Conservation (phyloP, 495 filamentous ascomycete genomes). For the Xylaria palmicola region DNA sequence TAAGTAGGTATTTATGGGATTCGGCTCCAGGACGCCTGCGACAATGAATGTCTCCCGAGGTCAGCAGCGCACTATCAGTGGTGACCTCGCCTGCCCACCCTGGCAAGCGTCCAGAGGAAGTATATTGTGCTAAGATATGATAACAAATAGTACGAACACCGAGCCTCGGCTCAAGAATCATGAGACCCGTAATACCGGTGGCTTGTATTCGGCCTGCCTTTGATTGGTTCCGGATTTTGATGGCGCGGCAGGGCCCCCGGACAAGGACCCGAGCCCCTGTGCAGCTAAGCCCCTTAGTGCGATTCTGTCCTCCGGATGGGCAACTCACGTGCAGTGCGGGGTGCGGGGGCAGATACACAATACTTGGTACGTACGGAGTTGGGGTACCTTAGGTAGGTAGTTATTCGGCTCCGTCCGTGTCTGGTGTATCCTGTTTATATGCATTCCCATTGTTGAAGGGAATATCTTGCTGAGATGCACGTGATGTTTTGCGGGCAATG, state of each 20-base stretch:
- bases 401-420: too few relatives aligned
- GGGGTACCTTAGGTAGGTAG: too few relatives aligned
- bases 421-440: too few relatives aligned
- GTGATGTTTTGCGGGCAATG: too few relatives aligned
- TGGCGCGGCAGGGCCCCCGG: not conserved
- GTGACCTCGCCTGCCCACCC: not conserved
- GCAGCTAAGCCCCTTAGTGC: not conserved
- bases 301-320: not conserved
- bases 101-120: not conserved
- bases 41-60: not conserved
- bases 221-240: not conserved
- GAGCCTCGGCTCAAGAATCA: slow-evolving; percentile 8
- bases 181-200: not conserved
- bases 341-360: too few relatives aligned
- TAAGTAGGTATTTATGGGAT: not conserved
- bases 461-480: too few relatives aligned
- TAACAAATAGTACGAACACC: too few relatives aligned
- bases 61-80: not conserved
- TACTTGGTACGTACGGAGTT: too few relatives aligned
- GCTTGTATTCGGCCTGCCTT: not conserved
- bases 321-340: slow-evolving; percentile 10
- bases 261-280: too few relatives aligned
- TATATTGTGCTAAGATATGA: not conserved
- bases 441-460: too few relatives aligned
- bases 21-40: not conserved